These are phyloP conservation scores for Neoascochyta sp. DNA, from an alignment of 2,329 filamentous ascomycete species.

Conservation along the genomic window DNA sequence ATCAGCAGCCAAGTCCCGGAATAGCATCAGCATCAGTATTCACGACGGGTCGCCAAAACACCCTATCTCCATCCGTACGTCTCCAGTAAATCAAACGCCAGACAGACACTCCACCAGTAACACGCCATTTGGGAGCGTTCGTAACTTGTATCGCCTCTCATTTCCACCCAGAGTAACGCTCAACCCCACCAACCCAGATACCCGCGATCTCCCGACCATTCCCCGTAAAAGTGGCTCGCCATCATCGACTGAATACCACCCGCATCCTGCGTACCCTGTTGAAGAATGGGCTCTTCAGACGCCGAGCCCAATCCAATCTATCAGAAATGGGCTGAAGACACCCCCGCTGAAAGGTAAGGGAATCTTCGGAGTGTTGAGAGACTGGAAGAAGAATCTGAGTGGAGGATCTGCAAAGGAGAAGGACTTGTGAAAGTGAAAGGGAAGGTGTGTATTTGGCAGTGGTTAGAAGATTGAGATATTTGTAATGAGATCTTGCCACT, in stretches of 20 bases:
- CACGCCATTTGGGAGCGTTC: conserved; percentile 5
- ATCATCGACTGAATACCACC: conserved; percentile 16
- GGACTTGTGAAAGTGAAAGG: too few species aligned
- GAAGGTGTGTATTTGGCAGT: too few species aligned
- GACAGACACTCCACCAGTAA: conserved; percentile 4
- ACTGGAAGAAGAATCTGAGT: too few species aligned
- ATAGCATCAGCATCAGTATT: conserved; percentile 2
- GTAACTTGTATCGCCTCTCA: conserved; percentile 18
- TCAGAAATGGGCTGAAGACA: conserved; percentile 18
- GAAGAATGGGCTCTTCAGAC: conserved; percentile 26
- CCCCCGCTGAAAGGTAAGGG: conserved; percentile 18
- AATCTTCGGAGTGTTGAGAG: too few species aligned
- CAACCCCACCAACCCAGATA: conserved; percentile 15
- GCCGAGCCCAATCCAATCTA: conserved; percentile 26
- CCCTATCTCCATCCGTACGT: too few species aligned
- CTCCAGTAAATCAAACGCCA: too few species aligned
- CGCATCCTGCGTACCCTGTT: conserved; percentile 21
- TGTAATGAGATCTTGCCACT: too few species aligned
- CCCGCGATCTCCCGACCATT: conserved; percentile 7
- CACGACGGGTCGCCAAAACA: background rate
- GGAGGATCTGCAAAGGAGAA: too few species aligned
- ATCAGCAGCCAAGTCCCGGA: background rate
- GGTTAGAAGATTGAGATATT: too few species aligned
- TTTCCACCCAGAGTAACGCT: conserved; percentile 23
- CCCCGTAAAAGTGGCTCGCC: conserved; percentile 15